Base-by-base conservation (phyloP, 2,329 filamentous ascomycete genomes). In the Grosmannia serpens region DNA sequence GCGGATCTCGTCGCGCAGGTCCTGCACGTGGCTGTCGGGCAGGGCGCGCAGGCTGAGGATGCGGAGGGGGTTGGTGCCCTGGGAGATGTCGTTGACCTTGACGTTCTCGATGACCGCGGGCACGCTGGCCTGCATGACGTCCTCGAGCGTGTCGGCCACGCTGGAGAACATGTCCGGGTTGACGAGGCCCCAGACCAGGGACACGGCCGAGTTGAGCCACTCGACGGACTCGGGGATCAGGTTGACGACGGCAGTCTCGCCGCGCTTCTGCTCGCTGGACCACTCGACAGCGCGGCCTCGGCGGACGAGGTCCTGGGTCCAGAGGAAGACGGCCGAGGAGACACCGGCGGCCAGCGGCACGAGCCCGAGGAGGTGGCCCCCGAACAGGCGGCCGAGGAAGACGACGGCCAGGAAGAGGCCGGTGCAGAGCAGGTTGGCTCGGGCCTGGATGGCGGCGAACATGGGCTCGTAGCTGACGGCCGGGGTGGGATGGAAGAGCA, bases 81-180 rank as follows among this genome's bases (percentile, higher is more conserved):
- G 94, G 55, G 90, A 89, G 65, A 99, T 96, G 65, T 96, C 91
- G 60, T 91, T 91, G 26, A 97, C 89, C 64, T 92, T 88, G 52
- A 99, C 91, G 64, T 96, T 94, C 70, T 97, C 91, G 63, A 99
- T 91, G 46, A 97, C 76, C 1, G 87, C 85, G 0, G 94, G 94
- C 0, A 96, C 88, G 0, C 90, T 96, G 24, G 91, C 92, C 70
- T 95, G 91, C 92, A 97, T 97, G 64, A 97, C 88, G 69, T 97
- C 92, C 72, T 94, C 89, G 7, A 94, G 81, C 15, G 89, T 96
- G 68, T 97, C 94, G n/a, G 91, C 91, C 10, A 96, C 82, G 7
- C 83, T 83, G n/a, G 83, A 77, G 70, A 99, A 94, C 88, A 97
- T 95, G 50, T 97, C 92, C 0, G 94, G 92, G 67, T 97, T 95